Evolutionary conservation across 225 moss, liverwort and hornwort species (phyloP), one percentile per base, ranked within the genome.

Genomic region (Rhytidiadelphus loreus): DNA sequence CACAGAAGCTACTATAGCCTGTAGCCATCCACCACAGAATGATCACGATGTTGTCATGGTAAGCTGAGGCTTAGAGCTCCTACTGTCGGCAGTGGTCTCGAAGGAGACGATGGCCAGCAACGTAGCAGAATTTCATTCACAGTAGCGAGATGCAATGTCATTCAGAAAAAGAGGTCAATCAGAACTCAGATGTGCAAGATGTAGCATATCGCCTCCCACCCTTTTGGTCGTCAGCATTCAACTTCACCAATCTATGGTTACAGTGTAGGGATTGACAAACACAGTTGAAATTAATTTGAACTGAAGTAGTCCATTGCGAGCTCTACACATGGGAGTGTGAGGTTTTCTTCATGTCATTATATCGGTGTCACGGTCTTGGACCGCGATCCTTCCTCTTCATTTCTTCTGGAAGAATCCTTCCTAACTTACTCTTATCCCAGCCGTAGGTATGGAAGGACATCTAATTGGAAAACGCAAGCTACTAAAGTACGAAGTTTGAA

Each of bases 1-100:
- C 46, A 74, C 50, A 13, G 53, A 37, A 53, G 53, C 14, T 23
- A 23, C 53, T 50, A 35, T 44, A 19, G 30, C 26, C 33, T 83
- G 68, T 74, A 86, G 82, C 46, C 81, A 69, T 55, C 71, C 61
- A 76, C 77, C 77, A 53, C 76, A 87, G 84, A 70, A 83, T 71
- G 71, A 43, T 79, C 58, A 79, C 57, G 39, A 79, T 17, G 57
- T 48, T 88, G 87, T 92, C 77, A 82, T 95, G 82, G 88, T 90
- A 87, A 90, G 37, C 63, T 63, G 63, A 63, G 64, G 64, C 22
- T 7, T 30, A 39, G 86, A 28, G 37, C 78, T 48, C 69, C 89
- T 35, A 43, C 26, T 87, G 80, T 66, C 82, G 90, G 70, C 63
- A 83, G 48, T 90, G 85, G 43, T 15, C 61, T 77, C 20, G 88